Conservation (phyloP, 306 rosid species). For the Dryas octopetala region DNA sequence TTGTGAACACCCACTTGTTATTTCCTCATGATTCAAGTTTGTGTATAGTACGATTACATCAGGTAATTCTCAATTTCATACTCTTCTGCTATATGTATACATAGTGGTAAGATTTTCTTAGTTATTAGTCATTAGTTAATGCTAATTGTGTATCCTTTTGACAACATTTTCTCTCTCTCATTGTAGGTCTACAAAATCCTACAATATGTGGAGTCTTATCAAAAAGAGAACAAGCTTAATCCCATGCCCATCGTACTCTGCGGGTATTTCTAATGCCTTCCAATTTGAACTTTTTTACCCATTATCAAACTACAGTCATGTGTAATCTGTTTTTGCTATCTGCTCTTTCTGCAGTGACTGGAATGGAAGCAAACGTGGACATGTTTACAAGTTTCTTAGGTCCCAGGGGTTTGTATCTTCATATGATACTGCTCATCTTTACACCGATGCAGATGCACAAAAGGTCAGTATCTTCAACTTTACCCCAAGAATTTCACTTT, state of each 20-base stretch:
- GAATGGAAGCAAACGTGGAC: constrained; percentile 99
- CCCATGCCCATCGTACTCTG: constrained; percentile 88
- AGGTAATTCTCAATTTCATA: constrained; percentile 41
- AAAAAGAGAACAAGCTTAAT: constrained; percentile 73
- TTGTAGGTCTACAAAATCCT: constrained; percentile 81
- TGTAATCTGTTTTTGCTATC: constrained; percentile 8
- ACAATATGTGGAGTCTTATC: constrained; percentile 84
- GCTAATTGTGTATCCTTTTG: constrained; percentile 16
- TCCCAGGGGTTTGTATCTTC: constrained; percentile 93
- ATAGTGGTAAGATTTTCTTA: not conserved
- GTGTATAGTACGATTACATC: constrained; percentile 66
- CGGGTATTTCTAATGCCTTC: constrained; percentile 53
- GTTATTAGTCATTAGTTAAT: not conserved
- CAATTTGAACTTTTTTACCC: not conserved
- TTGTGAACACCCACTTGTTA: constrained; percentile 89
- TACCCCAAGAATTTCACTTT: not conserved
- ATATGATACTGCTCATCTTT: constrained; percentile 91
- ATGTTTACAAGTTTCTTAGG: constrained; percentile 89
- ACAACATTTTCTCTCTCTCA: constrained; percentile 1
- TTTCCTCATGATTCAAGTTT: constrained; percentile 95
- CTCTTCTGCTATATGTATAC: not conserved
- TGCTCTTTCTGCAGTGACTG: constrained; percentile 65
- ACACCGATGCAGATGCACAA: constrained; percentile 84
- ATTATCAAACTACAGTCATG: not conserved
- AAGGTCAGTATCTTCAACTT: constrained; percentile 53